Evolutionary conservation across 2,329 filamentous ascomycete species (phyloP).

Genomic region (Claviceps sp.): DNA sequence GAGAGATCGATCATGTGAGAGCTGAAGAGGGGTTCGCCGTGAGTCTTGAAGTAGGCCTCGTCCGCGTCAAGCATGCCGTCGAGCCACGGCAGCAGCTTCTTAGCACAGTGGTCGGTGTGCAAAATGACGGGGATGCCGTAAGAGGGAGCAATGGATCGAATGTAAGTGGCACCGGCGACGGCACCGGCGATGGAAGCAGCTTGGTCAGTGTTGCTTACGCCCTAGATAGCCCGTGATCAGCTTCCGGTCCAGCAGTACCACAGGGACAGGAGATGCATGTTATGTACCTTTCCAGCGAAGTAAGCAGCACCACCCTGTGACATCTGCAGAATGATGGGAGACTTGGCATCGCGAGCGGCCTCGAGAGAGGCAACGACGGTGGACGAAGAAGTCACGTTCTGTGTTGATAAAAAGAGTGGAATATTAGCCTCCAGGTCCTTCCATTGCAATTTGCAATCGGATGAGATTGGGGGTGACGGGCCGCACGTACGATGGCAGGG

Average conservation of each 20-base stretch:
- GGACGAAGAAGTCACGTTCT: conserved; percentile 87
- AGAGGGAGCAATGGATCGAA: conserved; percentile 70
- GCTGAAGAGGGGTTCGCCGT: conserved; percentile 86
- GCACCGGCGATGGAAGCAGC: conserved; percentile 77
- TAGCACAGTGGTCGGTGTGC: conserved; percentile 97
- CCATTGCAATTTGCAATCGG: neutral
- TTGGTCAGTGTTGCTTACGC: conserved; percentile 69
- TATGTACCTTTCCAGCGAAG: conserved; percentile 68
- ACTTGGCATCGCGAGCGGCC: conserved; percentile 83
- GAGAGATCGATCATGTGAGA: conserved; percentile 98
- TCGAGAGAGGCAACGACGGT: conserved; percentile 69
- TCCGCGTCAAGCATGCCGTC: conserved; percentile 92
- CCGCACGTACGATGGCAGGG: conserved; percentile 49
- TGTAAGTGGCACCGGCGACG: conserved; percentile 84
- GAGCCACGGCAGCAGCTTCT: conserved; percentile 98
- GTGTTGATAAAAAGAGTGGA: neutral
- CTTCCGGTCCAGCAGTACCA: neutral
- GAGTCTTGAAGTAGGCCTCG: conserved; percentile 86
- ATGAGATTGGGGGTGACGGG: neutral
- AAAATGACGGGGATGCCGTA: conserved; percentile 89
- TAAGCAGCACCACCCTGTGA: conserved; percentile 89
- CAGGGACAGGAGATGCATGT: neutral
- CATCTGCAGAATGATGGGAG: conserved; percentile 84
- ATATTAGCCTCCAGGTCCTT: neutral
- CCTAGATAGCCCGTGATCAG: conserved; percentile 24